Conservation (phyloP, 2,329 filamentous ascomycete genomes). For the Calonectria hongkongensis region DNA sequence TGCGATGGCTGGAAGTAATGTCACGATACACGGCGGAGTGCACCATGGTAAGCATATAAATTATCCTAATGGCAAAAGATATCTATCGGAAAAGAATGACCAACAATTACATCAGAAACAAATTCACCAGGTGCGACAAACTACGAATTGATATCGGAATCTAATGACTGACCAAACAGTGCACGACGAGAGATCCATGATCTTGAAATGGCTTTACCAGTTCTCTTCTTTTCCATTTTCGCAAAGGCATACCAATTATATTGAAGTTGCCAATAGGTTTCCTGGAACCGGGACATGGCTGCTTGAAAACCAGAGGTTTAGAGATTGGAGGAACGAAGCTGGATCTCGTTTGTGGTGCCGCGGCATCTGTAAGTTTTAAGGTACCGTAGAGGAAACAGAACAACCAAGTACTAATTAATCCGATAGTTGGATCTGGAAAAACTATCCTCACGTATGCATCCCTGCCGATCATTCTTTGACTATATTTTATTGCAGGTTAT, state of each 20-base stretch:
- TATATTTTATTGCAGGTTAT: no score
- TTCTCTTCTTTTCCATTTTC: slow-evolving; percentile 1
- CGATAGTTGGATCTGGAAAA: slow-evolving; percentile 5
- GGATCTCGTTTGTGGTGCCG: slow-evolving; percentile 9
- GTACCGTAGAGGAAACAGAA: not conserved
- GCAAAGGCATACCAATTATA: not conserved
- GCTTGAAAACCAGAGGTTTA: not conserved
- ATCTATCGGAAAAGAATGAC: not conserved
- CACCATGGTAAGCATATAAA: slow-evolving; percentile 7
- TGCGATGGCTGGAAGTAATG: slow-evolving; percentile 20
- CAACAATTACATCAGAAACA: not conserved
- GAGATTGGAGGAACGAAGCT: not conserved
- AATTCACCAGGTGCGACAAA: not conserved
- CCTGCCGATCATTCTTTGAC: no score
- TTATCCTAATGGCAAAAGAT: not conserved
- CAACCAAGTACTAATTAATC: not conserved
- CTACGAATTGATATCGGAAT: not conserved
- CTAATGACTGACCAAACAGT: not conserved
- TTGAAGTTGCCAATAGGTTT: slow-evolving; percentile 1
- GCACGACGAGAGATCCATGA: not conserved
- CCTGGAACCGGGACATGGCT: slow-evolving; percentile 22
- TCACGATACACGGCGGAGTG: slow-evolving; percentile 5
- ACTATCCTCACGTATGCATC: slow-evolving; percentile 14
- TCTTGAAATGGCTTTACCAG: slow-evolving; percentile 6
- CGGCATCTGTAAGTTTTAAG: slow-evolving; percentile 22